These are phyloP conservation scores for Gnaphalium uliginosum DNA, from an alignment of 129 eudicot species.

Conservation along the genomic window DNA sequence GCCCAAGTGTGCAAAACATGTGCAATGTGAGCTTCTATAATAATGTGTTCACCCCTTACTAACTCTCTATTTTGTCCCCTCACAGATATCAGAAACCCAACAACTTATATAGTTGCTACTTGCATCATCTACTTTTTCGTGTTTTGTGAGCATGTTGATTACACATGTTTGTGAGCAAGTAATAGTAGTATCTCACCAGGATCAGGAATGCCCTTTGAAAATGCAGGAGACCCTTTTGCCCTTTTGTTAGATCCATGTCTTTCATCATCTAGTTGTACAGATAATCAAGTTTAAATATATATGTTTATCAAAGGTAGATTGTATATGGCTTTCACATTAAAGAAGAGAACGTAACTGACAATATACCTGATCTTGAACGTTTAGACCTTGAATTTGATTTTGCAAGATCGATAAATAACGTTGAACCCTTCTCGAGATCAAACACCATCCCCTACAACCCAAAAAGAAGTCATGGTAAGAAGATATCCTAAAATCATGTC, in stretches of 20 bases:
- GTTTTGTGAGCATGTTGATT: not conserved
- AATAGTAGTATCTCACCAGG: constrained; percentile 60
- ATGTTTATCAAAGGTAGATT: not conserved
- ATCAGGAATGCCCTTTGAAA: constrained; percentile 52
- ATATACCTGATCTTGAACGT: constrained; percentile 77
- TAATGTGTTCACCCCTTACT: constrained; percentile 67
- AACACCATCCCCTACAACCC: constrained; percentile 78
- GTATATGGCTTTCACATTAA: not conserved
- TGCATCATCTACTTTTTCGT: constrained; percentile 11
- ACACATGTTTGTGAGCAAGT: not conserved
- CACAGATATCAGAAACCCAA: constrained; percentile 33
- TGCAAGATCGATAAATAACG: constrained; percentile 79
- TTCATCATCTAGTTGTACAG: constrained; percentile 63
- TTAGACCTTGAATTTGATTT: constrained; percentile 95
- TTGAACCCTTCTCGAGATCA: constrained; percentile 92
- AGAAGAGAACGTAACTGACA: not conserved
- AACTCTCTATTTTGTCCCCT: constrained; percentile 31
- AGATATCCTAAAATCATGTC: not conserved
- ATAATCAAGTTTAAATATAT: constrained; percentile 10
- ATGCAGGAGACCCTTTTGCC: constrained; percentile 55
- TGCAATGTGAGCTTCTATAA: constrained; percentile 86
- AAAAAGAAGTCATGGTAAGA: not conserved
- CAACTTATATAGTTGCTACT: constrained; percentile 20
- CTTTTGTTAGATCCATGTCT: constrained; percentile 75
- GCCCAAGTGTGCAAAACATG: constrained; percentile 99